Evolutionary conservation across 805 yeast genomes (phyloP).

Genomic region (Jamesozyma spencerorum): DNA sequence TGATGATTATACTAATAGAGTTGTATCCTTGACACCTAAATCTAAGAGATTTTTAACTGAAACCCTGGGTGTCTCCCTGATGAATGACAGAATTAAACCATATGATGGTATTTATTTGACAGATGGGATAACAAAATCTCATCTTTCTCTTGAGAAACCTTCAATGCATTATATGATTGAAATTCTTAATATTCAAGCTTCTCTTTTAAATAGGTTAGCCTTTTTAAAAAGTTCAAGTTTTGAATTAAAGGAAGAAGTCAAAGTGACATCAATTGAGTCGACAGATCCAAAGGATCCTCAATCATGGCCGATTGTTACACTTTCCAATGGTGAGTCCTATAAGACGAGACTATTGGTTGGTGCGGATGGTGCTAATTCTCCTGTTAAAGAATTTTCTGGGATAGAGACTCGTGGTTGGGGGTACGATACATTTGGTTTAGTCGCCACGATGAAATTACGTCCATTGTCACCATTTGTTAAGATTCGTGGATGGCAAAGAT

Average conservation of each 20-base stretch:
- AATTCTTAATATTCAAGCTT: conserved; percentile 72
- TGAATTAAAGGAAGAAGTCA: conserved; percentile 53
- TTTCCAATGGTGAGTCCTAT: conserved; percentile 54
- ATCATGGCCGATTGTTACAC: conserved; percentile 70
- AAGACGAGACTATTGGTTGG: conserved; percentile 78
- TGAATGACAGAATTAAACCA: conserved; percentile 64
- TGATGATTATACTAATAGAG: conserved; percentile 60
- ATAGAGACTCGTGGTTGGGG: conserved; percentile 90
- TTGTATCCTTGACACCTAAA: conserved; percentile 77
- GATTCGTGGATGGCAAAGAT: conserved; percentile 84
- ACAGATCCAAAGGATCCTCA: conserved; percentile 29
- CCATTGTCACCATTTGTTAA: conserved; percentile 64
- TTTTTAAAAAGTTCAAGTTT: conserved; percentile 28
- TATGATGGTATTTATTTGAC: conserved; percentile 79
- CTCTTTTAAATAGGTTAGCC: conserved; percentile 47
- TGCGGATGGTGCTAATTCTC: conserved; percentile 93
- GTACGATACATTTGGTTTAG: conserved; percentile 83
- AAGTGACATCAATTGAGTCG: conserved; percentile 47
- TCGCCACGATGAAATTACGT: conserved; percentile 72
- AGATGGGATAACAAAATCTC: conserved; percentile 68
- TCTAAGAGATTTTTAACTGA: conserved; percentile 55
- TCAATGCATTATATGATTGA: conserved; percentile 77
- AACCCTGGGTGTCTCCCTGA: conserved; percentile 69
- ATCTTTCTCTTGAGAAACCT: conserved; percentile 49
- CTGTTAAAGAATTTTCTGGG: conserved; percentile 72